Conservation (phyloP, 805 yeast species). For the Schwanniomyces yamadae region DNA sequence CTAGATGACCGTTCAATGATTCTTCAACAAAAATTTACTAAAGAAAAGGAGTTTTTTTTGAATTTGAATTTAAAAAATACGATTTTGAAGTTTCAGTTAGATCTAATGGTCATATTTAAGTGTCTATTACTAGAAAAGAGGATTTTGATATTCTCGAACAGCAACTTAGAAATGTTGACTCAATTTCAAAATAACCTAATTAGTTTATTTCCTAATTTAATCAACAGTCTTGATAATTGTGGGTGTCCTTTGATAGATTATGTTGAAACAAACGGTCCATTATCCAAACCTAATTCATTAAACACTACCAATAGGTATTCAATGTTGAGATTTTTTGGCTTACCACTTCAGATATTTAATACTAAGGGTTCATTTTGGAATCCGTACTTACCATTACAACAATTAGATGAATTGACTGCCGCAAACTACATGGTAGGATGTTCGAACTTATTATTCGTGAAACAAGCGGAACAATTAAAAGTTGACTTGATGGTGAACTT, state of each 20-base stretch:
- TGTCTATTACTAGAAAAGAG: slow-evolving; percentile 73
- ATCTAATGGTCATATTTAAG: slow-evolving; percentile 68
- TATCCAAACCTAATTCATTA: slow-evolving; percentile 63
- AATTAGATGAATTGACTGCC: slow-evolving; percentile 71
- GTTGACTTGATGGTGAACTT: slow-evolving; percentile 75
- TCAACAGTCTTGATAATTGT: slow-evolving; percentile 68
- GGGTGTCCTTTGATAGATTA: slow-evolving; percentile 73
- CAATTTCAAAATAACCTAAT: slow-evolving; percentile 80
- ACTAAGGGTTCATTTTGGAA: slow-evolving; percentile 80
- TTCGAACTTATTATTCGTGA: slow-evolving; percentile 77
- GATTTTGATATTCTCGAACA: slow-evolving; percentile 70
- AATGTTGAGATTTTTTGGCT: slow-evolving; percentile 74
- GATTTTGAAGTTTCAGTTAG: slow-evolving; percentile 55
- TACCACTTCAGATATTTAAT: slow-evolving; percentile 84
- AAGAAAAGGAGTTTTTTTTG: slow-evolving; percentile 45
- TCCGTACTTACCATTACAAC: slow-evolving; percentile 94
- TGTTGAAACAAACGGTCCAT: slow-evolving; percentile 46
- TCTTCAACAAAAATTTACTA: slow-evolving; percentile 3
- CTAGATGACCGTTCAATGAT: slow-evolving; percentile 6
- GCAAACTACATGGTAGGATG: slow-evolving; percentile 77
- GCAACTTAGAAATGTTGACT: slow-evolving; percentile 76
- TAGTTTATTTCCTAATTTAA: slow-evolving; percentile 77
- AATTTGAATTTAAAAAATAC: slow-evolving; percentile 73
- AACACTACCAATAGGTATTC: slow-evolving; percentile 78
- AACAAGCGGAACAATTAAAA: slow-evolving; percentile 53